Percentiles rank a stretch among this genome's conserved stretches.
Conservation (phyloP, 2,329 filamentous ascomycete genomes). For the Aaosphaeria pasadenensis region DNA sequence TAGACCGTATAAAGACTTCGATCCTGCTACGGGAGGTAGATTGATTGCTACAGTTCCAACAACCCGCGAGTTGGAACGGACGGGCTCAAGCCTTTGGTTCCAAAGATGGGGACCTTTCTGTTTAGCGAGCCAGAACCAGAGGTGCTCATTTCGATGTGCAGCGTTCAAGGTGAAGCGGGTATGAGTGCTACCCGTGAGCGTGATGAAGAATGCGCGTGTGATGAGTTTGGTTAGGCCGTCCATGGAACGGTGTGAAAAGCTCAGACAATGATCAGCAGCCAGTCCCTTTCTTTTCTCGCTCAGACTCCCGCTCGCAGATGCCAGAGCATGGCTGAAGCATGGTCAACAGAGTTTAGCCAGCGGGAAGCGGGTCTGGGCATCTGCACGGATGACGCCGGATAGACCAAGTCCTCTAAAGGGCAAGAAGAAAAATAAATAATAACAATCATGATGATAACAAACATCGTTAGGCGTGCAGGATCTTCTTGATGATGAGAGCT, state of each 20-base stretch:
- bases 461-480: constrained; percentile 20
- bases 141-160: no score
- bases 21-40: no score
- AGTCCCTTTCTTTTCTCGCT: constrained; percentile 15
- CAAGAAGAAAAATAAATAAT: neutral
- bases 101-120: no score
- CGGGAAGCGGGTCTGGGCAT: constrained; percentile 29
- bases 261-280: constrained; percentile 25
- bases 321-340: constrained; percentile 2
- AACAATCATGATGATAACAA: constrained; percentile 20
- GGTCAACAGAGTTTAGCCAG: constrained; percentile 24
- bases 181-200: no score
- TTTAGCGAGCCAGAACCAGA: no score
- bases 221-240: neutral
- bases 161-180: no score
- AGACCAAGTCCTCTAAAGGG: constrained; percentile 1
- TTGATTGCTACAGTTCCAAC: no score
- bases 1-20: no score
- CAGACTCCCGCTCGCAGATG: constrained; percentile 29
- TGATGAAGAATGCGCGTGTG: neutral
- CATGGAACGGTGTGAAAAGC: constrained; percentile 2
- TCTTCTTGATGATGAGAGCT: constrained; percentile 13
- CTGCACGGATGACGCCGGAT: constrained; percentile 33
- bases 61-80: no score
- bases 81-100: no score